phyloP scores from a whole-genome alignment of 2,329 filamentous ascomycete species.

The Mycosphaerella sp. region DNA sequence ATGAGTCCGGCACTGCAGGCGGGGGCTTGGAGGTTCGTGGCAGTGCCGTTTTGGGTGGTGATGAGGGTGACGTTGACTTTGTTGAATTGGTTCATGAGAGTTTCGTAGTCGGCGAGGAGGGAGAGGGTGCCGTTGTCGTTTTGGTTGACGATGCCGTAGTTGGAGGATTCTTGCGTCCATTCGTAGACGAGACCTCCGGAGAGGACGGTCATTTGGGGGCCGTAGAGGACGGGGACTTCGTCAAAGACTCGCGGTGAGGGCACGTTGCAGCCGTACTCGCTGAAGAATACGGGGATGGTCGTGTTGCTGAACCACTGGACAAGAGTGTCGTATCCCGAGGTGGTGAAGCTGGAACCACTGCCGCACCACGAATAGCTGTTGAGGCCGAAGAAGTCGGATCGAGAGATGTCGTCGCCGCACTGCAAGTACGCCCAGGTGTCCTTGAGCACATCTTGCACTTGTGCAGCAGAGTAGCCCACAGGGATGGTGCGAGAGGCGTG shows the following conservation, averaged over 20 bases:
- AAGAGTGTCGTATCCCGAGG: slow-evolving; percentile 57
- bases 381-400: slow-evolving; percentile 68
- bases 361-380: slow-evolving; percentile 74
- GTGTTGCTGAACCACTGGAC: slow-evolving; percentile 59
- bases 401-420: slow-evolving; percentile 55
- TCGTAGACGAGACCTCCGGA: slow-evolving; percentile 78
- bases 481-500: slow-evolving; percentile 54
- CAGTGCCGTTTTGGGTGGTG: slow-evolving; percentile 54
- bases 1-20: slow-evolving; percentile 63
- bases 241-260: slow-evolving; percentile 66
- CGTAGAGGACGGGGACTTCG: slow-evolving; percentile 67
- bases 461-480: slow-evolving; percentile 65
- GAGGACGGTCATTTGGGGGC: slow-evolving; percentile 63
- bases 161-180: slow-evolving; percentile 63
- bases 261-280: slow-evolving; percentile 73
- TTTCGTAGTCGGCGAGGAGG: slow-evolving; percentile 49
- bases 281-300: slow-evolving; percentile 73
- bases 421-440: slow-evolving; percentile 72
- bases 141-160: slow-evolving; percentile 46
- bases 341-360: slow-evolving; percentile 55
- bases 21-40: slow-evolving; percentile 51
- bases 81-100: slow-evolving; percentile 67
- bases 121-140: slow-evolving; percentile 40
- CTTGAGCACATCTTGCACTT: slow-evolving; percentile 65
- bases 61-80: slow-evolving; percentile 66